Conservation (phyloP, 345 rosid species). For the Reutealis trisperma region DNA sequence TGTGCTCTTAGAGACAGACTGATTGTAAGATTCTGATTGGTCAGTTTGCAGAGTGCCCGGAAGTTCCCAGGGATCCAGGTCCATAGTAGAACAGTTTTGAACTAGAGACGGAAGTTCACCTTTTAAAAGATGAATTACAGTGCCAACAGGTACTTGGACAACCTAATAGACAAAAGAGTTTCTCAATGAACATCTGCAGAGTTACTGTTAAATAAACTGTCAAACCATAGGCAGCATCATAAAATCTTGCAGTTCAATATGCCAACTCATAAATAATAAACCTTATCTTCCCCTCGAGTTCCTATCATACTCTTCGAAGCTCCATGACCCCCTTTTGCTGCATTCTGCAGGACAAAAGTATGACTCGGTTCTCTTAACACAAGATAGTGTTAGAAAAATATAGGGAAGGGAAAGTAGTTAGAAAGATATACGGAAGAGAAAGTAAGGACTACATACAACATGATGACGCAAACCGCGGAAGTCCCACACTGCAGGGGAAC, state of each 20-base stretch:
- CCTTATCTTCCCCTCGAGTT: slow-evolving; percentile 89
- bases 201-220: background rate
- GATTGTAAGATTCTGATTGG: slow-evolving; percentile 30
- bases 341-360: slow-evolving; percentile 49
- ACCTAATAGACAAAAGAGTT: slow-evolving; percentile 40
- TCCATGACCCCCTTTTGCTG: slow-evolving; percentile 77
- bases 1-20: slow-evolving; percentile 18
- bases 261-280: slow-evolving; percentile 22
- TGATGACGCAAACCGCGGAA: slow-evolving; percentile 86
- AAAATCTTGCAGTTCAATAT: slow-evolving; percentile 10
- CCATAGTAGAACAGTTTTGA: slow-evolving; percentile 38
- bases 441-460: slow-evolving; percentile 49
- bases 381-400: background rate
- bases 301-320: slow-evolving; percentile 86
- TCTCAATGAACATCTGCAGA: background rate
- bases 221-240: slow-evolving; percentile 16
- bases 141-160: slow-evolving; percentile 82
- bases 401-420: background rate
- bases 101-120: slow-evolving; percentile 66
- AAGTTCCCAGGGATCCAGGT: slow-evolving; percentile 91
- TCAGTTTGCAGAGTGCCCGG: slow-evolving; percentile 63
- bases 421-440: background rate
- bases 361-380: background rate
- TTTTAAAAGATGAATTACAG: slow-evolving; percentile 76
- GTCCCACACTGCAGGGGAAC: slow-evolving; percentile 87